These are phyloP conservation scores for Zymoseptoria crescenta DNA, from an alignment of 2,329 filamentous ascomycete genomes.

Conservation along the genomic window DNA sequence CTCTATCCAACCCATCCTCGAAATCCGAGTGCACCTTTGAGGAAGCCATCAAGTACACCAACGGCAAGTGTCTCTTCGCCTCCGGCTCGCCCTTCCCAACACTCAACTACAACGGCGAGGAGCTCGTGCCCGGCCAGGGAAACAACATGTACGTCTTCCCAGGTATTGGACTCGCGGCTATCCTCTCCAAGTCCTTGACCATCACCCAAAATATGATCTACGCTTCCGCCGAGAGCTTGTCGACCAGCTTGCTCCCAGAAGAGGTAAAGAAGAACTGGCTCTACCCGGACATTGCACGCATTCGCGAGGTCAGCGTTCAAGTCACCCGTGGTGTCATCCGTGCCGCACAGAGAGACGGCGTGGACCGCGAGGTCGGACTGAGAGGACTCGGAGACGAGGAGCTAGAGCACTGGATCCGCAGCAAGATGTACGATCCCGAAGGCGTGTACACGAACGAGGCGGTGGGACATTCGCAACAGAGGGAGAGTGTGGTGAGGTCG, in stretches of 20 bases:
- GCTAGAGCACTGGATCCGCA: conserved; percentile 58
- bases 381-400: conserved; percentile 59
- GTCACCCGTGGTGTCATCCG: conserved; percentile 92
- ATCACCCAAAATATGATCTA: conserved; percentile 97
- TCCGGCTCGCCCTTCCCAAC: conserved; percentile 87
- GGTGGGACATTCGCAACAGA: conserved; percentile 29
- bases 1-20: conserved; percentile 87
- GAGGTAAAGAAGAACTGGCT: conserved; percentile 78
- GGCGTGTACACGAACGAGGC: conserved; percentile 35
- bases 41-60: conserved; percentile 82
- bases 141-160: conserved; percentile 95
- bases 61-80: conserved; percentile 86
- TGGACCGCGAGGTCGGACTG: conserved; percentile 49
- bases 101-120: conserved; percentile 42
- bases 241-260: conserved; percentile 67
- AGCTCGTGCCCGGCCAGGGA: conserved; percentile 51
- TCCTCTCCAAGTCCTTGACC: conserved; percentile 77
- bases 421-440: conserved; percentile 46
- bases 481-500: neutral
- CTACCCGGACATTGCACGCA: conserved; percentile 81
- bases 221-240: conserved; percentile 75
- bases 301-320: conserved; percentile 78
- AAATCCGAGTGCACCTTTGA: conserved; percentile 98
- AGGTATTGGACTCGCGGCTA: conserved; percentile 86
- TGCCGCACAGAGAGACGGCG: conserved; percentile 70